These are phyloP conservation scores for Cerioporus squamosus DNA, from an alignment of 1,284 basidiomycete species.

Conservation along the genomic window DNA sequence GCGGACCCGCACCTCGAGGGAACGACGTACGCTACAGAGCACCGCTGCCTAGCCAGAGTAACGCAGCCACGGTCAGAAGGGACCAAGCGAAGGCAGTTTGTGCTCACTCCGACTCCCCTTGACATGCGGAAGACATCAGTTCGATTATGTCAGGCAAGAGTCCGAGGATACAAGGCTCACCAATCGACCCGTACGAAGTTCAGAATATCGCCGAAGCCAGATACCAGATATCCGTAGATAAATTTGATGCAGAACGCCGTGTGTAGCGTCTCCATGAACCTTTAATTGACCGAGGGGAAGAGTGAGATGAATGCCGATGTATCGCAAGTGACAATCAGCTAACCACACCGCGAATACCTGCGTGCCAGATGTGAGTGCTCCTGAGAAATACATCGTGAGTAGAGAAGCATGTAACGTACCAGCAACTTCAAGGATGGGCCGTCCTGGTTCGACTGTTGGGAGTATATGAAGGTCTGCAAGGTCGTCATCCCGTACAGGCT, in stretches of 20 bases:
- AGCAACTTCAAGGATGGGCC: background rate
- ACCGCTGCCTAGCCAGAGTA: too few relatives aligned
- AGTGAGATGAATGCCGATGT: background rate
- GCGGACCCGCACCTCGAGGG: too few relatives aligned
- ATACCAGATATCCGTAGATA: constrained; percentile 24
- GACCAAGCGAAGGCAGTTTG: too few relatives aligned
- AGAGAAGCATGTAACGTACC: background rate
- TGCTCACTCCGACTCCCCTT: too few relatives aligned
- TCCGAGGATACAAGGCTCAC: constrained; percentile 2
- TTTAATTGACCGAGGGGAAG: background rate
- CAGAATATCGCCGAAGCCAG: constrained; percentile 12
- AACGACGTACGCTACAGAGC: too few relatives aligned
- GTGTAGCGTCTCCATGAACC: constrained; percentile 22
- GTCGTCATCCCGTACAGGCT: constrained; percentile 25
- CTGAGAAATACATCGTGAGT: too few relatives aligned
- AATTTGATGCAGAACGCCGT: constrained; percentile 26
- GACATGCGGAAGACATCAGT: too few relatives aligned
- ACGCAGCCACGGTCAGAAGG: too few relatives aligned
- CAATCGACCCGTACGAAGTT: constrained; percentile 13
- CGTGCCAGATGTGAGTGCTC: too few relatives aligned
- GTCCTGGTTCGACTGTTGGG: background rate
- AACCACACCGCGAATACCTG: background rate
- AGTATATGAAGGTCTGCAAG: constrained; percentile 6
- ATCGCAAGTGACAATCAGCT: too few relatives aligned
- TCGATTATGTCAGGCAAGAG: too few relatives aligned